Base-by-base conservation (phyloP, 495 filamentous ascomycete genomes). In the Penicillium roqueforti region DNA sequence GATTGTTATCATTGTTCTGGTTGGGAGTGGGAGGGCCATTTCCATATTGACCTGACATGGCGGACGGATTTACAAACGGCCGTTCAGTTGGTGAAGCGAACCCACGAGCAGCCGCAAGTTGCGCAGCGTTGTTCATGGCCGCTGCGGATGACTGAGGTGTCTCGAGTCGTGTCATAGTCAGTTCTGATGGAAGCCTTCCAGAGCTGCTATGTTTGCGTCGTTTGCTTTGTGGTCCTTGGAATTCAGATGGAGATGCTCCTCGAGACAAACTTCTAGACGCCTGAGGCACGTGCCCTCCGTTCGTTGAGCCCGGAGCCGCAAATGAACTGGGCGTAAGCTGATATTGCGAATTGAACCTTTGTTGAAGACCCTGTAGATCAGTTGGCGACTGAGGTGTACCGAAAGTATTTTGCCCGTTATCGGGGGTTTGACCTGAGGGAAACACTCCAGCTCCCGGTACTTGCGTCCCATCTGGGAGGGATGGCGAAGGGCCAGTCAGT, bases 131-230 rank as follows among this genome's bases (percentile, higher is more conserved):
- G 50, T 53, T 65, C 45, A 76, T 65, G 45, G 65, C 51, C 20
- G 71, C 57, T 10, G 53, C 55, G 4, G 70, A 69, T 45, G 74
- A 60, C 41, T 81, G 77, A 31, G 70, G 63, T 8, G 75, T 80
- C 55, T 90, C 85, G 14, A 91, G 71, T 51, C 79, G 83, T 0
- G 91, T 95, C 91, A 95, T 95, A 13, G 82, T 80, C 60, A 96
- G 66, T 38, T 81, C 83, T 6, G 73, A 81, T 1, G 88, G 85
- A n/a, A 93, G 65, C 68, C 86, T 86, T 39, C 70, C 66, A 16
- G 80, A 81, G 29, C 76, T 76, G 70, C 85, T 90, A 32, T 85
- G 79, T 65, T 91, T 92, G 53, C 89, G 81, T 60, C 87, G 86
- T 71, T 91, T 92, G 52, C 76, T 76, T 34, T 74, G 74, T 20